These are phyloP conservation scores for Babesia ovata DNA, from an alignment of 169 alveolate species.

Conservation along the genomic window DNA sequence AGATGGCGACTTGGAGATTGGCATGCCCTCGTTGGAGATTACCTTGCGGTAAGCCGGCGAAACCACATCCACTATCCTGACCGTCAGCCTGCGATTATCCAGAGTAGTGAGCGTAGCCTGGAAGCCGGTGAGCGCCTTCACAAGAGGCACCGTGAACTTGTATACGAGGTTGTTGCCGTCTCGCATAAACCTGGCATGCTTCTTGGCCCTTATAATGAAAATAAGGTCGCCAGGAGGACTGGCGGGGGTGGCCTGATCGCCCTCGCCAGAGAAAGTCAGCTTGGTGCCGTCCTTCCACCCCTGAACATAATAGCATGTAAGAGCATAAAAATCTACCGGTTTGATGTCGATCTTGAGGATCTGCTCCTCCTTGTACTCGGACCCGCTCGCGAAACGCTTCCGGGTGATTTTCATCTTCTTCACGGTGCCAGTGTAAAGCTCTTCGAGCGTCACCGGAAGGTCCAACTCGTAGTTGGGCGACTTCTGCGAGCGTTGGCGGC, in stretches of 20 bases:
- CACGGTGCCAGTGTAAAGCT: constrained; percentile 75
- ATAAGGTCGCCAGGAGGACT: constrained; percentile 84
- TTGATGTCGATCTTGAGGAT: constrained; percentile 82
- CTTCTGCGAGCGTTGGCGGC: constrained; percentile 50
- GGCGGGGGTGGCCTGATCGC: constrained; percentile 83
- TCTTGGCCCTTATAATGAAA: constrained; percentile 77
- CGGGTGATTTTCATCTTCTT: constrained; percentile 84
- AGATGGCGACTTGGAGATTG: constrained; percentile 77
- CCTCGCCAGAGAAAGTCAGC: constrained; percentile 84
- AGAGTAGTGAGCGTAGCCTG: constrained; percentile 81
- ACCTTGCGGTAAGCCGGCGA: constrained; percentile 79
- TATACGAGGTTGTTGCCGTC: constrained; percentile 81
- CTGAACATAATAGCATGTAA: constrained; percentile 3
- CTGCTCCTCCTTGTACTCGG: constrained; percentile 82
- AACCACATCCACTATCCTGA: constrained; percentile 81
- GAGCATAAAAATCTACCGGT: constrained; percentile 59
- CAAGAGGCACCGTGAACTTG: constrained; percentile 83
- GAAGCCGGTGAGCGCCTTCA: constrained; percentile 85
- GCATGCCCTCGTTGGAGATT: constrained; percentile 83
- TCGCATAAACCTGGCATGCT: constrained; percentile 78
- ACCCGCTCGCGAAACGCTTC: constrained; percentile 76
- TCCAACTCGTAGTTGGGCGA: constrained; percentile 81
- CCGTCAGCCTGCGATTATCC: constrained; percentile 82
- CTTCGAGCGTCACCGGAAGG: constrained; percentile 82
- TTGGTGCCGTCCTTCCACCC: constrained; percentile 89